These are phyloP conservation scores for Misopates orontium DNA, from an alignment of 257 asterid genomes.

Conservation along the genomic window DNA sequence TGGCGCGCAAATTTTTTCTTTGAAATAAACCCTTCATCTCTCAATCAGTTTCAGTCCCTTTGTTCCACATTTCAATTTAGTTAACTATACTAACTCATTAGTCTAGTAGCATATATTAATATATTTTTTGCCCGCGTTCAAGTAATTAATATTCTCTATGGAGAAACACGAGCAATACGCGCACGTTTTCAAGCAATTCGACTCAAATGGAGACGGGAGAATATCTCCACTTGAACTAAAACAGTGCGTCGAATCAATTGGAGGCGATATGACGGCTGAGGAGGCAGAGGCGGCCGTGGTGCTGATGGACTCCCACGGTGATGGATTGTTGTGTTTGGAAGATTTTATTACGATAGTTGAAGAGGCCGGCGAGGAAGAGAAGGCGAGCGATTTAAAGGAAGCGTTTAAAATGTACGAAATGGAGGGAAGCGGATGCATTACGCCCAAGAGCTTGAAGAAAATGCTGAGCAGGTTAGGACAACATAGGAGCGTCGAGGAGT, in stretches of 20 bases:
- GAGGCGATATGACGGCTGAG: slow-evolving; percentile 38
- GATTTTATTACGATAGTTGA: slow-evolving; percentile 56
- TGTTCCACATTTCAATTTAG: too few relatives aligned
- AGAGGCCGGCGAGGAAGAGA: slow-evolving; percentile 57
- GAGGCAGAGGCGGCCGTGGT: slow-evolving; percentile 46
- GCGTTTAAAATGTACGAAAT: slow-evolving; percentile 64
- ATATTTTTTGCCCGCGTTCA: too few relatives aligned
- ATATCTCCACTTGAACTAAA: slow-evolving; percentile 43
- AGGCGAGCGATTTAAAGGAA: slow-evolving; percentile 40
- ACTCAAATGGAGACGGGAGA: slow-evolving; percentile 43
- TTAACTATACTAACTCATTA: too few relatives aligned
- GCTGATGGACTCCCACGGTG: slow-evolving; percentile 45
- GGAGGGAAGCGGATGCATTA: slow-evolving; percentile 26
- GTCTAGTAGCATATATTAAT: too few relatives aligned
- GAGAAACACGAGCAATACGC: slow-evolving; percentile 38
- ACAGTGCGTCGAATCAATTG: slow-evolving; percentile 35
- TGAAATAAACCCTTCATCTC: too few relatives aligned
- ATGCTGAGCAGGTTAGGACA: slow-evolving; percentile 33
- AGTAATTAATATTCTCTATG: too few relatives aligned
- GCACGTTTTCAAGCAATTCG: slow-evolving; percentile 43
- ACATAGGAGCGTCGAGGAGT: slow-evolving; percentile 23
- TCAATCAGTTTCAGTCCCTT: too few relatives aligned
- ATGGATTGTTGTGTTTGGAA: slow-evolving; percentile 53
- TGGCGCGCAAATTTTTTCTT: too few relatives aligned
- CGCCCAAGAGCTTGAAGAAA: slow-evolving; percentile 34